These are phyloP conservation scores for Plectosphaerella cucumerina DNA, from an alignment of 2,329 filamentous ascomycete genomes.

Conservation along the genomic window DNA sequence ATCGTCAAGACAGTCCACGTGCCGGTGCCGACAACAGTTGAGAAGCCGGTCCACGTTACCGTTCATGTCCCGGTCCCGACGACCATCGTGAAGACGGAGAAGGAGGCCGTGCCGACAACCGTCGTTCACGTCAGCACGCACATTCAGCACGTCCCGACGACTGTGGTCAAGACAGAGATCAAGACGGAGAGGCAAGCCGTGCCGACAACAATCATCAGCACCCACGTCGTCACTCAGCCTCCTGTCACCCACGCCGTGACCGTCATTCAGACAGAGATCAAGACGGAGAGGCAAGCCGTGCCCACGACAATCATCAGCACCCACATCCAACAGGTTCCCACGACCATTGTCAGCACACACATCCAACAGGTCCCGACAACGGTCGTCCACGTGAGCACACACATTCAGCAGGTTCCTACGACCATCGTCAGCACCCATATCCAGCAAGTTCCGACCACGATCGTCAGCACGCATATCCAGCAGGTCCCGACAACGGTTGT, in stretches of 20 bases:
- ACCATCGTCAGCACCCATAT: constrained; percentile 3
- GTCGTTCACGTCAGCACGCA: constrained; percentile 8
- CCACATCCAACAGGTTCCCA: constrained; percentile 3
- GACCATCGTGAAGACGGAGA: constrained; percentile 1
- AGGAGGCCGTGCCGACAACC: constrained; percentile 3
- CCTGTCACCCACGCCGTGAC: constrained; percentile 6
- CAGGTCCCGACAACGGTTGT: constrained; percentile 7
- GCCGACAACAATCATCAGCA: constrained; percentile 5
- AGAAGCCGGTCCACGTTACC: not conserved
- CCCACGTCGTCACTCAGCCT: too few relatives aligned
- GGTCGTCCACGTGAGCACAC: constrained; percentile 2
- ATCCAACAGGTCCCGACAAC: constrained; percentile 6
- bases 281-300: constrained; percentile 6
- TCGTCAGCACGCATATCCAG: constrained; percentile 3
- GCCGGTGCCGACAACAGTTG: not conserved
- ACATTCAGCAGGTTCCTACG: constrained; percentile 1
- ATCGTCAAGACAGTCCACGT: not conserved
- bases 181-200: constrained; percentile 7
- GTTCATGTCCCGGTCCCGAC: constrained; percentile 9
- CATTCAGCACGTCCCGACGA: constrained; percentile 4
- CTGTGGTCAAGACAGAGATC: not conserved
- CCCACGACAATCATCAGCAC: constrained; percentile 7
- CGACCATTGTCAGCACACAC: constrained; percentile 3
- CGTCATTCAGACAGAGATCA: not conserved
- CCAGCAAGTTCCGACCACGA: constrained; percentile 4